phyloP scores from a whole-genome alignment of 768 basidiomycete species.

The Boletus tomentosulus region DNA sequence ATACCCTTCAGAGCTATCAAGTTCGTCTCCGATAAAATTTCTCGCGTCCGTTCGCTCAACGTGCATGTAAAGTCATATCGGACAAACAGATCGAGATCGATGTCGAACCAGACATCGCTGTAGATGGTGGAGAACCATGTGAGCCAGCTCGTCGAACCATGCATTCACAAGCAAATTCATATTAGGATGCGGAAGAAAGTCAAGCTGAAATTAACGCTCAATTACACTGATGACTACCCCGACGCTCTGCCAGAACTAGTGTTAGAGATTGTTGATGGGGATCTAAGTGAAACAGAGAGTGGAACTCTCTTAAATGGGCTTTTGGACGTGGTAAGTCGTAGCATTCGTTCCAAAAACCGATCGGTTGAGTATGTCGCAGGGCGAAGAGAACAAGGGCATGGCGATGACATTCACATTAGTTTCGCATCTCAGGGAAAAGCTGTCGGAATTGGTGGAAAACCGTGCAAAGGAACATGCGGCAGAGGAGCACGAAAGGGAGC shows the following conservation, averaged over 20 bases:
- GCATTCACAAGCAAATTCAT: conserved; percentile 8
- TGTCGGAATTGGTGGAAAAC: conserved; percentile 57
- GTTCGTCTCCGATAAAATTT: conserved; percentile 54
- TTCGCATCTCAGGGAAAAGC: conserved; percentile 74
- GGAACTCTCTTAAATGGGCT: conserved; percentile 53
- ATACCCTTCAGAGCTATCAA: conserved; percentile 89
- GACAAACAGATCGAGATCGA: conserved; percentile 78
- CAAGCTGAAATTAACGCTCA: conserved; percentile 63
- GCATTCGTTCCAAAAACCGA: neutral
- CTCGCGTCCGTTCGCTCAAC: conserved; percentile 40
- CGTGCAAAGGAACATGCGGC: conserved; percentile 53
- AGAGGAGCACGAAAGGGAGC: conserved; percentile 71
- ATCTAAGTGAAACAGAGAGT: conserved; percentile 56
- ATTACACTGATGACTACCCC: conserved; percentile 82
- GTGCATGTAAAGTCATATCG: conserved; percentile 70
- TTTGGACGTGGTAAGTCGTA: conserved; percentile 47
- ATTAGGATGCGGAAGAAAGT: conserved; percentile 48
- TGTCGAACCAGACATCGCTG: conserved; percentile 79
- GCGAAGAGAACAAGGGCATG: conserved; percentile 86
- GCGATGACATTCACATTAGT: conserved; percentile 98
- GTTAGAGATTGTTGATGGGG: conserved; percentile 60
- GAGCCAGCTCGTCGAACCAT: conserved; percentile 21
- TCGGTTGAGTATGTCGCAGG: conserved; percentile 38
- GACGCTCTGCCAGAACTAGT: conserved; percentile 73
- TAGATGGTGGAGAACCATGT: conserved; percentile 58